These are phyloP conservation scores for Trifolium fragiferum DNA, from an alignment of 306 rosid species.

Conservation along the genomic window DNA sequence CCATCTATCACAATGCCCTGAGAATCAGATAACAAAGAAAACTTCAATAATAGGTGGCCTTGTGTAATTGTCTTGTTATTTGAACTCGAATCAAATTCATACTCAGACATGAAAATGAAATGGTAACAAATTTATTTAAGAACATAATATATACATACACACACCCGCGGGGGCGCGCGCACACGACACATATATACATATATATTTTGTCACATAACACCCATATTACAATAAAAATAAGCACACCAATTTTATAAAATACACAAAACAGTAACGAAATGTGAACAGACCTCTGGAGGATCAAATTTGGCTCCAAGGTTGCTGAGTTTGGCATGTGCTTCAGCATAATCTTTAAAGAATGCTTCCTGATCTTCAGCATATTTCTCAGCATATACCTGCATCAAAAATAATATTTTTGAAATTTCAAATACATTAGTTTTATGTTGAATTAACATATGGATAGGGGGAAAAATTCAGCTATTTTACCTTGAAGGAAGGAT, in stretches of 20 bases:
- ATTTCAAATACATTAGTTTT: slow-evolving; percentile 6
- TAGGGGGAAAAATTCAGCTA: slow-evolving; percentile 15
- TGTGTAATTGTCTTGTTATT: slow-evolving; percentile 1
- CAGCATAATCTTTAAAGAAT: slow-evolving; percentile 96
- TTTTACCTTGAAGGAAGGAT: slow-evolving; percentile 87
- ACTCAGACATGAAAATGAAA: neutral
- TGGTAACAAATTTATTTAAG: slow-evolving; percentile 16
- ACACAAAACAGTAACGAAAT: slow-evolving; percentile 24
- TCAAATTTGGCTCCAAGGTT: slow-evolving; percentile 92
- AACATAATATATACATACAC: slow-evolving; percentile 9
- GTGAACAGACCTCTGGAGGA: slow-evolving; percentile 85
- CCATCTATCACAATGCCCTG: slow-evolving; percentile 80
- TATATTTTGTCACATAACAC: neutral
- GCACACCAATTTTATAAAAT: slow-evolving; percentile 19
- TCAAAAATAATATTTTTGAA: slow-evolving; percentile 1
- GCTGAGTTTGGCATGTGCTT: slow-evolving; percentile 98
- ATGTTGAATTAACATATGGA: slow-evolving; percentile 16
- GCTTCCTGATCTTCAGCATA: slow-evolving; percentile 89
- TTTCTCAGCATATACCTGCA: slow-evolving; percentile 87
- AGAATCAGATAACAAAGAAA: slow-evolving; percentile 36
- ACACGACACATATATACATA: too few relatives aligned
- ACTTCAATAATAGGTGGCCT: slow-evolving; percentile 4
- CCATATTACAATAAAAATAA: neutral
- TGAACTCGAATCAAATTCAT: slow-evolving; percentile 13
- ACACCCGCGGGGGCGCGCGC: too few relatives aligned